Evolutionary conservation across 192 early-diverging fungal species (phyloP).

Genomic region (Dissophora globulifera): DNA sequence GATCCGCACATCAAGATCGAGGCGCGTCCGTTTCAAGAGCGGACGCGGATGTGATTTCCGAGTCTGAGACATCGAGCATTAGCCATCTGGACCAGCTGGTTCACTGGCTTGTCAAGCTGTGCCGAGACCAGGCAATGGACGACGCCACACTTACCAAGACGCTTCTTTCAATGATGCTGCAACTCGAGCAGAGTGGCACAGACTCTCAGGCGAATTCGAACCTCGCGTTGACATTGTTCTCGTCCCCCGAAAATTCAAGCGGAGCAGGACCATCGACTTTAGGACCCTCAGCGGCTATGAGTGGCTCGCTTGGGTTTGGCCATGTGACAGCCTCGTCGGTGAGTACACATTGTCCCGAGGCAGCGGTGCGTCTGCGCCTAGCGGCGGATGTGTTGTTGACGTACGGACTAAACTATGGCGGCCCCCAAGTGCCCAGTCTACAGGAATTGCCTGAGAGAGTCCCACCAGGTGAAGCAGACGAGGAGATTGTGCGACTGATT

Average conservation of each 20-base stretch:
- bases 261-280: neutral
- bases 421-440: constrained; percentile 10
- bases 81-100: constrained; percentile 43
- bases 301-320: constrained; percentile 30
- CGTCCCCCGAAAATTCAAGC: neutral
- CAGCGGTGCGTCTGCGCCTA: constrained; percentile 34
- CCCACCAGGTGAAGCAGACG: constrained; percentile 43
- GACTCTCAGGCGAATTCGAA: constrained; percentile 18
- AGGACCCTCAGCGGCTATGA: neutral
- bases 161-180: constrained; percentile 52
- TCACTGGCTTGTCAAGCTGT: constrained; percentile 54
- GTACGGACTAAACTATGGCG: constrained; percentile 26
- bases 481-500: constrained; percentile 3
- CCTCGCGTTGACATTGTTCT: constrained; percentile 8
- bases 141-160: constrained; percentile 53
- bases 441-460: constrained; percentile 39
- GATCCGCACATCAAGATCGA: neutral
- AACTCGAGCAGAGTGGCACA: constrained; percentile 38
- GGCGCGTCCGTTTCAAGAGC: constrained; percentile 1
- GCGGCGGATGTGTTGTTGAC: constrained; percentile 40
- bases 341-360: constrained; percentile 21
- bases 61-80: neutral
- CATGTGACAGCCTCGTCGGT: constrained; percentile 20
- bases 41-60: constrained; percentile 2
- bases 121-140: constrained; percentile 57